Base-by-base conservation (phyloP, 192 early-diverging fungal genomes). In the Backusella sp. region DNA sequence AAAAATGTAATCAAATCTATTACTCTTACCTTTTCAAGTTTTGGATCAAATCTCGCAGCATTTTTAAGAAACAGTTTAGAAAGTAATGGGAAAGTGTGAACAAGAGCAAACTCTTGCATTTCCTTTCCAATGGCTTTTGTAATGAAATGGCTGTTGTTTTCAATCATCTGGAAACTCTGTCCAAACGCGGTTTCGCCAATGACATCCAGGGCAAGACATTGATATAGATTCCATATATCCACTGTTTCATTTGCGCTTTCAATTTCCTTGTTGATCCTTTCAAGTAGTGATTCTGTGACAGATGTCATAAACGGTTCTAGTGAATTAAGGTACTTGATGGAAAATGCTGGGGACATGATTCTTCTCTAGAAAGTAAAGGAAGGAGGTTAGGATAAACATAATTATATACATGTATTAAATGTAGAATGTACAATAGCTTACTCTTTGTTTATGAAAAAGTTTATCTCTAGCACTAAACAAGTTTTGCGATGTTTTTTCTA, bases 171-270 rank as follows among this genome's bases (percentile, higher is more conserved):
- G 62, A 89, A 89, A 6, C 85, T 78, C 66, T 76, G 52, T 9
- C 87, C 88, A 73, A 89, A 88, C 9, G 84, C 83, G 0, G 84
- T 84, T 26, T 84, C 81, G 1, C 88, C 88, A 69, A 89, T 87
- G n/a, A 82, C 78, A 73, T 89, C 88, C 32, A 89, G 53, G 21
- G 87, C 73, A 14, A 79, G 39, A 28, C 77, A 52, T 35, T 80
- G 68, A 12, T 78, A 39, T 7, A 85, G 37, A 14, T 32, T 71
- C 73, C 84, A 82, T 32, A 86, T 81, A 56, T 88, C 83, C 12
- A 86, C 65, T 6, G 32, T 44, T 36, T 82, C 66, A 5, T 70
- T 72, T 23, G 75, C 71, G 7, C 76, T 66, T 8, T 44, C 36
- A 14, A 86, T 74, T 35, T 73, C 65, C 44, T 70, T 62, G 46